Base-by-base conservation (phyloP, 2,329 filamentous ascomycete species). In the Geoglossum cookeanum region DNA sequence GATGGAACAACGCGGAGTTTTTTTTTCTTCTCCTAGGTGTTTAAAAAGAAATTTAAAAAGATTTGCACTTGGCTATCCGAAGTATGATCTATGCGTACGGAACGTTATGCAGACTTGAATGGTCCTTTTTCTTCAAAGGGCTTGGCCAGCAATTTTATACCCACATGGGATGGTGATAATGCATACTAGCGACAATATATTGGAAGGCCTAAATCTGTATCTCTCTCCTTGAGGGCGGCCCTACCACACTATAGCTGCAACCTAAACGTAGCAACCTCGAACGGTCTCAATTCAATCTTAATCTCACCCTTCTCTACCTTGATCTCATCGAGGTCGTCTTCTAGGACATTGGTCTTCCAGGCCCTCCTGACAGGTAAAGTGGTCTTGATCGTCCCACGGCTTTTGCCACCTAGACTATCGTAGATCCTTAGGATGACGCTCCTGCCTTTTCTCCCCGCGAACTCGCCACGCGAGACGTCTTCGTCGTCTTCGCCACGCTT, bases 401-500 rank as follows among this genome's bases (percentile, higher is more conserved):
- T 82, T 64, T 80, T 84, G 0, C 92, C 92, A 51, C 92, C 92
- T 47, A 97, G 72, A 59, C 84, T 84, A 68, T 98, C 92, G 66
- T 94, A 98, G 22, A 96, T 75, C 1, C 92, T 78, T 59, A 96
- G 62, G 59, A 98, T 83, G 52, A 97, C 77, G 67, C 86, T 94
- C 68, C 79, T 79, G 0, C 87, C 89, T 63, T 80, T 78, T 58
- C 85, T 80, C 62, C 74, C 74, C 2, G 79, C 77, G 35, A 91
- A 70, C 39, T 78, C 78, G 27, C 79, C 78, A 2, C 75, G 70
- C 3, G 53, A 57, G 11, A 29, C 57, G 29, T 60, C 61, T 54
- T 59, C 59, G 33, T 62, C 61, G 13, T 64, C 61, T 55, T 75
- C 74, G 13, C 87, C 92, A 58, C 92, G 84, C 77, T 98, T 98